These are phyloP conservation scores for Bremia lactucae DNA, from an alignment of 352 stramenopile genomes.

Conservation along the genomic window DNA sequence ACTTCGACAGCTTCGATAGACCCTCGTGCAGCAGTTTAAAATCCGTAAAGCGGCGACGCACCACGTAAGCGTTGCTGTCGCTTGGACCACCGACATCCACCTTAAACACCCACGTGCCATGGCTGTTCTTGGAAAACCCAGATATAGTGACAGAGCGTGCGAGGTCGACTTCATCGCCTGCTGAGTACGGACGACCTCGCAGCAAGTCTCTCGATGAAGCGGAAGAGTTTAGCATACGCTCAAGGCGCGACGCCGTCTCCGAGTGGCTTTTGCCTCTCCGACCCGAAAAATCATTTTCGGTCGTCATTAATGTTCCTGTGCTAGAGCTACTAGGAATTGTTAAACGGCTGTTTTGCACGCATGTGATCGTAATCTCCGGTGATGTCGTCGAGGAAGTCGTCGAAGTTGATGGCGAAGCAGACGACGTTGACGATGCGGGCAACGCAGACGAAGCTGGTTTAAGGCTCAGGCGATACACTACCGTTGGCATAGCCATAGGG, in stretches of 20 bases:
- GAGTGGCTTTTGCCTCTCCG: slow-evolving; percentile 58
- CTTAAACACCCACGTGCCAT: slow-evolving; percentile 71
- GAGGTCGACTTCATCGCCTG: slow-evolving; percentile 38
- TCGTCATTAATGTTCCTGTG: slow-evolving; percentile 12
- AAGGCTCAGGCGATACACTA: slow-evolving; percentile 30
- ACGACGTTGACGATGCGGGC: slow-evolving; percentile 4
- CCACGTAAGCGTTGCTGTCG: slow-evolving; percentile 46
- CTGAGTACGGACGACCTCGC: slow-evolving; percentile 41
- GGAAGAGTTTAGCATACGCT: slow-evolving; percentile 24
- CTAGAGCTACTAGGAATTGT: slow-evolving; percentile 14
- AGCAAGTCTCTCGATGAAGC: slow-evolving; percentile 10
- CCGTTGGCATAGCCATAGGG: slow-evolving; percentile 13
- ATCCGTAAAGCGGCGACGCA: slow-evolving; percentile 64
- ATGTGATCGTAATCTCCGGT: slow-evolving; percentile 12
- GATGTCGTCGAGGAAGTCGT: no score
- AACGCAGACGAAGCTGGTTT: slow-evolving; percentile 19
- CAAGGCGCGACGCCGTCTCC: slow-evolving; percentile 37
- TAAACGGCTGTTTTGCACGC: slow-evolving; percentile 8
- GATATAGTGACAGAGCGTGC: slow-evolving; percentile 42
- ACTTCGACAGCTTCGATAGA: slow-evolving; percentile 25
- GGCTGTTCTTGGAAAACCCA: slow-evolving; percentile 48
- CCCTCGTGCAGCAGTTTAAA: slow-evolving; percentile 61
- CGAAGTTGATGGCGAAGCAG: slow-evolving; percentile 4
- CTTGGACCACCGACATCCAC: slow-evolving; percentile 45
- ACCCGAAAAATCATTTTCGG: slow-evolving; percentile 8